These are phyloP conservation scores for Metschnikowia anglica DNA, from an alignment of 805 yeast species.

Conservation along the genomic window DNA sequence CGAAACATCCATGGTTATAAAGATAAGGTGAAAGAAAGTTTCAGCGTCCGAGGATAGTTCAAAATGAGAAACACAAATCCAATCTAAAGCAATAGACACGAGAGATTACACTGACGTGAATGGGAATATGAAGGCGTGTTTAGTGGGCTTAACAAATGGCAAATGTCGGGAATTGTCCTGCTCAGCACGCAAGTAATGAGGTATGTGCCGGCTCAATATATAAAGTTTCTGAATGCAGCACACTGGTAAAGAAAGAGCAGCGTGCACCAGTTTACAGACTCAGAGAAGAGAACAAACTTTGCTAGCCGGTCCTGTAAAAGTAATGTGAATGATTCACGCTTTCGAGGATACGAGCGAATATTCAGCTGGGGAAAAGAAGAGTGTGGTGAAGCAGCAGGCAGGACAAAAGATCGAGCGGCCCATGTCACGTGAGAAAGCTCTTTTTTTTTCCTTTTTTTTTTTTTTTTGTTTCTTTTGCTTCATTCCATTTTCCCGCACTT, in stretches of 20 bases:
- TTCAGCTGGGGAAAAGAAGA: neutral
- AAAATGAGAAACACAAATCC: neutral
- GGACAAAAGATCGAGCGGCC: neutral
- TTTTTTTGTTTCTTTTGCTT: neutral
- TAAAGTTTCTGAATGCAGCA: neutral
- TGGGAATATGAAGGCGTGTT: neutral
- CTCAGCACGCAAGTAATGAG: slow-evolving; percentile 1
- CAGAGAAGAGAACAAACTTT: neutral
- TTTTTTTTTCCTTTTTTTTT: neutral
- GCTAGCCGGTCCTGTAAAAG: neutral
- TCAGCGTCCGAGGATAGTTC: neutral
- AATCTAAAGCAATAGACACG: neutral
- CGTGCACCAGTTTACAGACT: neutral
- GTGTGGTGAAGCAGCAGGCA: neutral
- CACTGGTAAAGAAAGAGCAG: neutral
- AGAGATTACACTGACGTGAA: too few species aligned
- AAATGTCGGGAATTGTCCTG: slow-evolving; percentile 7
- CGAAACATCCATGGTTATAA: slow-evolving; percentile 13
- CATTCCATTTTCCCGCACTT: too few species aligned
- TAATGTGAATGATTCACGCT: neutral
- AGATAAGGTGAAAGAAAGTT: neutral
- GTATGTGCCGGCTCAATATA: slow-evolving; percentile 6
- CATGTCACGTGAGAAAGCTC: neutral
- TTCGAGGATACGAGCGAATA: neutral
- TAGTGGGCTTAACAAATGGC: slow-evolving; percentile 2